Conservation (phyloP, 2,329 filamentous ascomycete genomes). For the Monilinia laxa region DNA sequence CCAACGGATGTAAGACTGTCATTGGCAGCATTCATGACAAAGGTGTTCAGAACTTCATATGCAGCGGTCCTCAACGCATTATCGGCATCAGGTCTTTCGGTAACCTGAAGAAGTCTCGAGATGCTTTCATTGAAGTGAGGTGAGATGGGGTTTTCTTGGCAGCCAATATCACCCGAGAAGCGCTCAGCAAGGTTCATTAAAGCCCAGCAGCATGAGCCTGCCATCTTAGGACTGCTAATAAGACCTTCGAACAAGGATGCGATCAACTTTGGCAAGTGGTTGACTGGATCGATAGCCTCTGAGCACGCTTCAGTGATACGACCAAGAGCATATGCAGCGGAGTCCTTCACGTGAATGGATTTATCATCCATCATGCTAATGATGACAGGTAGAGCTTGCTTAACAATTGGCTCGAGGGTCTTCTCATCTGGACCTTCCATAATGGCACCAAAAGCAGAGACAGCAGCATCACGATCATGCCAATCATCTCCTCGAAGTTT, state of each 20-base stretch:
- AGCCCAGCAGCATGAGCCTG: conserved; percentile 97
- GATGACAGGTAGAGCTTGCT: conserved; percentile 88
- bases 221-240: conserved; percentile 92
- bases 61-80: conserved; percentile 90
- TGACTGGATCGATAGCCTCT: conserved; percentile 80
- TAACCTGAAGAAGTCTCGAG: conserved; percentile 79
- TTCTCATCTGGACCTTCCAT: conserved; percentile 98
- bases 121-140: conserved; percentile 93
- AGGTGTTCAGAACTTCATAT: conserved; percentile 95
- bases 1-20: conserved; percentile 82
- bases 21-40: conserved; percentile 85
- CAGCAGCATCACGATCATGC: conserved; percentile 91
- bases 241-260: conserved; percentile 86
- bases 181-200: conserved; percentile 97
- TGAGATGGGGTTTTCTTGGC: conserved; percentile 76
- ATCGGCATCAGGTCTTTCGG: conserved; percentile 78
- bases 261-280: conserved; percentile 82
- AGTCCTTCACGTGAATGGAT: conserved; percentile 89
- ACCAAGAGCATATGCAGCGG: conserved; percentile 91
- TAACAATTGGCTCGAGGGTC: conserved; percentile 88
- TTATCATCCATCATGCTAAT: conserved; percentile 89
- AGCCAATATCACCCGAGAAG: conserved; percentile 83
- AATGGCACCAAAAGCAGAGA: conserved; percentile 95
- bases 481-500: conserved; percentile 90
- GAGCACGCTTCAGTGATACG: conserved; percentile 94